phyloP scores from a whole-genome alignment of 1,284 basidiomycete genomes.

The Tilletia indica region DNA sequence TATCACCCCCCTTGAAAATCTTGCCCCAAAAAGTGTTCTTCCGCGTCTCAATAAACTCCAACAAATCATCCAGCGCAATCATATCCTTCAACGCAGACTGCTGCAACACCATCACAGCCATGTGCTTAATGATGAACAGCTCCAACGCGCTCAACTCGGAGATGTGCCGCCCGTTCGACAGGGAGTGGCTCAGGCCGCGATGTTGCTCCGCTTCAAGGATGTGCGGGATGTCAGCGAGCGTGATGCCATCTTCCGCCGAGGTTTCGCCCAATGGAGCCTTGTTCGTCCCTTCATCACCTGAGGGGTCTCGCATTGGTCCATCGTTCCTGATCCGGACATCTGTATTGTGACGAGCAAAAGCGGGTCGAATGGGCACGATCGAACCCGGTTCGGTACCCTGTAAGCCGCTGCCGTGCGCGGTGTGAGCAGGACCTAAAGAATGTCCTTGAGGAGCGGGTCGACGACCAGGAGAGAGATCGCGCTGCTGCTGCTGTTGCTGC shows the following conservation, averaged over 20 bases:
- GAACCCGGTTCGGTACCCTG: slow-evolving; percentile 24
- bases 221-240: slow-evolving; percentile 93
- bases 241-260: slow-evolving; percentile 74
- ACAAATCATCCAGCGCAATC: slow-evolving; percentile 78
- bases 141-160: slow-evolving; percentile 82
- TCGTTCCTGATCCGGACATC: slow-evolving; percentile 88
- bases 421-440: no score
- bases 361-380: slow-evolving; percentile 66
- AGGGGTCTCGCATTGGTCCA: slow-evolving; percentile 40
- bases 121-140: slow-evolving; percentile 85
- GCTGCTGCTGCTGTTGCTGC: slow-evolving; percentile 6
- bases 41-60: slow-evolving; percentile 88
- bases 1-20: slow-evolving; percentile 79
- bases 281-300: slow-evolving; percentile 39
- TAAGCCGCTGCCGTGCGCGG: no score
- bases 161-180: slow-evolving; percentile 66
- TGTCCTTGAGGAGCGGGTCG: no score
- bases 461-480: not conserved
- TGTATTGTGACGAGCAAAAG: slow-evolving; percentile 76
- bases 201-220: slow-evolving; percentile 87
- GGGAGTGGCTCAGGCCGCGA: slow-evolving; percentile 65
- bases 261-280: slow-evolving; percentile 22
- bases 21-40: slow-evolving; percentile 97
- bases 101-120: slow-evolving; percentile 77
- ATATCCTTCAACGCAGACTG: slow-evolving; percentile 70